Evolutionary conservation across 495 filamentous ascomycete species (phyloP).

Genomic region (Penicillium maclennaniae): DNA sequence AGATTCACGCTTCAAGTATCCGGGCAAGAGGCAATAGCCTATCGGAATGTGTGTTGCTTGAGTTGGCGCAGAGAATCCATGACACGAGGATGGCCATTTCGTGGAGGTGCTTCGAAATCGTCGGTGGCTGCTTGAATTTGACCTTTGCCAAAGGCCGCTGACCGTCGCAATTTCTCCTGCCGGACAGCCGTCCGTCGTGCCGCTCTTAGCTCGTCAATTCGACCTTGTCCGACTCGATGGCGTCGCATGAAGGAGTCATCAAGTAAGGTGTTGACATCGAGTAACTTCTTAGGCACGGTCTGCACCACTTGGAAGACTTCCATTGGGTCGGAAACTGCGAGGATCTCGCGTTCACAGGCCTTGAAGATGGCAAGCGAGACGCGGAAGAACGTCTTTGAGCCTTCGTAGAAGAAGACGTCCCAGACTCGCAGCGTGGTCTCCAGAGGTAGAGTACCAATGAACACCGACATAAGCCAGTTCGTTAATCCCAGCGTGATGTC

Average conservation of each 20-base stretch:
- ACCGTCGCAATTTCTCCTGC: slow-evolving; percentile 43
- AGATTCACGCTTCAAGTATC: background rate
- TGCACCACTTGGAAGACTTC: slow-evolving; percentile 96
- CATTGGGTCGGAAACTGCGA: slow-evolving; percentile 79
- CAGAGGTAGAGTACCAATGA: slow-evolving; percentile 87
- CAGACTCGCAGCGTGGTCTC: slow-evolving; percentile 89
- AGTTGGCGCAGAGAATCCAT: slow-evolving; percentile 40
- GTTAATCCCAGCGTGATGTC: slow-evolving; percentile 91
- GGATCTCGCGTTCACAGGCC: slow-evolving; percentile 77
- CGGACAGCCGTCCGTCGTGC: slow-evolving; percentile 40
- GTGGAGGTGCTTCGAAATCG: slow-evolving; percentile 31
- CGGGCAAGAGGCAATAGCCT: background rate
- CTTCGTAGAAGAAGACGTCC: slow-evolving; percentile 96
- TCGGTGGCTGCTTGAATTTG: slow-evolving; percentile 37
- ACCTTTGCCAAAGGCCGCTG: slow-evolving; percentile 38
- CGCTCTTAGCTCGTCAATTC: slow-evolving; percentile 43
- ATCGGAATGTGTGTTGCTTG: slow-evolving; percentile 40
- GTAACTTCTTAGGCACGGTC: slow-evolving; percentile 71
- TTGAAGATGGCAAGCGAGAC: slow-evolving; percentile 92
- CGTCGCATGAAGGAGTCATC: slow-evolving; percentile 74
- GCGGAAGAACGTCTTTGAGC: slow-evolving; percentile 90
- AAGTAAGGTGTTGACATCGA: slow-evolving; percentile 78
- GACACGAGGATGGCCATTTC: slow-evolving; percentile 33
- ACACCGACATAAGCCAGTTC: slow-evolving; percentile 98
- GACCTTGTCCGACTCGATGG: slow-evolving; percentile 75